Conservation (phyloP, 139 green algal genomes). For the Coelastrella sp. region DNA sequence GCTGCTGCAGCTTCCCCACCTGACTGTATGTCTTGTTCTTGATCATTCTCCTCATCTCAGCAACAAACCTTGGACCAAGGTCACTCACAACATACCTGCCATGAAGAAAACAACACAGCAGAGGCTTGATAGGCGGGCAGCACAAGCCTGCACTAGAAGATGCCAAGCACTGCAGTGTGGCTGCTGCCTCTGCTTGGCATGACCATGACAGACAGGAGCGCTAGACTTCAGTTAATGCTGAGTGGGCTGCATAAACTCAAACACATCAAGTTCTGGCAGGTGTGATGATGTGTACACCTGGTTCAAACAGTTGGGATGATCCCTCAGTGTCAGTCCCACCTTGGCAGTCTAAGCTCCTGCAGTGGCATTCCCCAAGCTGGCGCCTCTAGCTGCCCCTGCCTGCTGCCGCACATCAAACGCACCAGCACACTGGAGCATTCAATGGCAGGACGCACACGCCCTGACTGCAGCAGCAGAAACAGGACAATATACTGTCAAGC, state of each 20-base stretch:
- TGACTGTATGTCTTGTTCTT: constrained; percentile 63
- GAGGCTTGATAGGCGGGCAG: neutral
- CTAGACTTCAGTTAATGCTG: too few species aligned
- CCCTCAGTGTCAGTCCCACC: constrained; percentile 7
- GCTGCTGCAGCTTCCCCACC: constrained; percentile 18
- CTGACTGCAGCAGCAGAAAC: constrained; percentile 21
- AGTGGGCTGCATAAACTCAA: too few species aligned
- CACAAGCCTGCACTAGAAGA: neutral
- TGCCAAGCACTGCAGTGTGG: neutral
- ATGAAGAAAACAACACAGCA: neutral
- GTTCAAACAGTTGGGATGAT: too few species aligned
- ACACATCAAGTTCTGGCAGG: neutral
- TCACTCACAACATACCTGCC: constrained; percentile 35
- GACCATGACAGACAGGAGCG: too few species aligned
- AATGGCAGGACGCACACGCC: constrained; percentile 34
- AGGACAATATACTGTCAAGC: neutral
- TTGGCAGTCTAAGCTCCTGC: constrained; percentile 50
- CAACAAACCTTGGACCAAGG: constrained; percentile 52
- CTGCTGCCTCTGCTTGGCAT: neutral
- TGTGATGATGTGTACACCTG: neutral
- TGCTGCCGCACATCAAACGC: constrained; percentile 46
- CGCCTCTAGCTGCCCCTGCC: constrained; percentile 61
- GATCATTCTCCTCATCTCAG: constrained; percentile 55
- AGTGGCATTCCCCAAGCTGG: constrained; percentile 50
- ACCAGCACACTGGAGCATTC: constrained; percentile 35